Percentiles rank a stretch among this genome's conserved stretches.
phyloP scores from a whole-genome alignment of 495 filamentous ascomycete genomes.

The Penicillium robsamsonii region DNA sequence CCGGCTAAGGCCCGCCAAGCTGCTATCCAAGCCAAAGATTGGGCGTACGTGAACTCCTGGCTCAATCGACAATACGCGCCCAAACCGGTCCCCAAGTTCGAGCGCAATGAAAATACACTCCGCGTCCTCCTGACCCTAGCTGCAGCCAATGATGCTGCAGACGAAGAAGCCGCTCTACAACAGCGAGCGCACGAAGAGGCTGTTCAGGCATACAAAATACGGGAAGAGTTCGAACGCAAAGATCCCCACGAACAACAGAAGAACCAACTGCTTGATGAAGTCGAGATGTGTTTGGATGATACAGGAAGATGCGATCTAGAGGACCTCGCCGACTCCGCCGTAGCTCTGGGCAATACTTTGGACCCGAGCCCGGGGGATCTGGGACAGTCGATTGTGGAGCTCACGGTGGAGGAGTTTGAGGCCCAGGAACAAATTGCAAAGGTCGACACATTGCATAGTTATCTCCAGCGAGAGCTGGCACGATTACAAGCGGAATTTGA shows the following conservation, averaged over 20 bases:
- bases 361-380: constrained; percentile 36
- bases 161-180: constrained; percentile 66
- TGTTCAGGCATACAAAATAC: constrained; percentile 32
- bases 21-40: constrained; percentile 69
- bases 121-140: constrained; percentile 73
- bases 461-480: constrained; percentile 42
- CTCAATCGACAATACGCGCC: constrained; percentile 65
- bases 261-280: constrained; percentile 37
- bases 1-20: constrained; percentile 49
- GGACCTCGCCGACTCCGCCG: constrained; percentile 41
- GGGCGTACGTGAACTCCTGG: constrained; percentile 84
- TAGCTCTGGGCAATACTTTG: constrained; percentile 32
- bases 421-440: constrained; percentile 43
- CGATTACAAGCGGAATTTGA: constrained; percentile 37
- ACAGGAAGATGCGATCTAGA: constrained; percentile 33
- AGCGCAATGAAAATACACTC: constrained; percentile 82
- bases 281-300: constrained; percentile 43
- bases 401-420: constrained; percentile 44
- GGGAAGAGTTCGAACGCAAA: constrained; percentile 29
- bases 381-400: constrained; percentile 41
- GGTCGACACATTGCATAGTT: constrained; percentile 56
- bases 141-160: constrained; percentile 73
- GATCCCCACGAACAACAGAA: constrained; percentile 33
- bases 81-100: constrained; percentile 63
- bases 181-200: constrained; percentile 43